phyloP scores from a whole-genome alignment of 148 eudicot genomes.

The Camellia japonica region DNA sequence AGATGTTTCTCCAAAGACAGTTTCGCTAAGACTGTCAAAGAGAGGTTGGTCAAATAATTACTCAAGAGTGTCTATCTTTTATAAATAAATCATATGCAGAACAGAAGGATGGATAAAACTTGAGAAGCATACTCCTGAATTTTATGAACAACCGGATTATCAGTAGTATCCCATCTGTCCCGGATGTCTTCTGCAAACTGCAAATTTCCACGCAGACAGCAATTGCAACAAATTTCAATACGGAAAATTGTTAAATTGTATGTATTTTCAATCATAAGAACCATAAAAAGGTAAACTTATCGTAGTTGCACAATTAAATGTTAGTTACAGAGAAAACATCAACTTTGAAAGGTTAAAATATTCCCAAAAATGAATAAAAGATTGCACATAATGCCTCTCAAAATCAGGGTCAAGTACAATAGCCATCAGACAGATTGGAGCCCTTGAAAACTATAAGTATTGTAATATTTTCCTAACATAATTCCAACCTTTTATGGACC shows the following conservation, averaged over 20 bases:
- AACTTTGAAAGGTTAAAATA: background rate
- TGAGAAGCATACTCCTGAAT: constrained; percentile 73
- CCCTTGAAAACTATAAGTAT: background rate
- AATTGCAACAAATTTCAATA: background rate
- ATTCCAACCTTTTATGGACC: background rate
- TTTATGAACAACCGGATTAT: constrained; percentile 87
- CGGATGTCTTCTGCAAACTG: constrained; percentile 85
- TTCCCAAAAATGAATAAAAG: background rate
- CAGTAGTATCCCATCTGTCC: constrained; percentile 94
- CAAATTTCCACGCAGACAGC: constrained; percentile 16
- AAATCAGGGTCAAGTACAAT: background rate
- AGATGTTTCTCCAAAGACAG: constrained; percentile 76
- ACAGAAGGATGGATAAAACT: background rate
- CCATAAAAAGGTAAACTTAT: background rate
- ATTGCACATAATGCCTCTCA: background rate
- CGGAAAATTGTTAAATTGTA: background rate
- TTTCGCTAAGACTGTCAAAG: constrained; percentile 69
- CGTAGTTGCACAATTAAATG: background rate
- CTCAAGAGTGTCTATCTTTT: no score
- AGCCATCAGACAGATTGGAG: background rate
- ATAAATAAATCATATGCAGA: no score
- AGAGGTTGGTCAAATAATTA: constrained; percentile 14
- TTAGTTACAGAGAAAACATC: background rate
- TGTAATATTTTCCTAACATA: background rate
- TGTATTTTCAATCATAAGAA: background rate